Evolutionary conservation across 208 protist genomes (phyloP).

Genomic region (Trypanosoma mega): DNA sequence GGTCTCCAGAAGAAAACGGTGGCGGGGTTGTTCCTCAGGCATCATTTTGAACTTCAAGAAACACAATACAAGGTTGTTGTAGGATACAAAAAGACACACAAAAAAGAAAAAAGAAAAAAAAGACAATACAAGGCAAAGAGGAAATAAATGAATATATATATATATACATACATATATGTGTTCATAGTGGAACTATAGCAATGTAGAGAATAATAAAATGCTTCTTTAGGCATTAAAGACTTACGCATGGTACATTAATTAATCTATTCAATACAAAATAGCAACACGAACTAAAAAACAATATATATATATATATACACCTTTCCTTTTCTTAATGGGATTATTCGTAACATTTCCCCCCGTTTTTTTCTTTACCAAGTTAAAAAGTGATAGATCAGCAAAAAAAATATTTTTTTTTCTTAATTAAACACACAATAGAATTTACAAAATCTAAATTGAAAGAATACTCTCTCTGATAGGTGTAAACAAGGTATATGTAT

Average conservation of each 20-base stretch:
- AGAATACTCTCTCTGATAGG: too few species aligned
- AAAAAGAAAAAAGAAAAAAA: constrained; percentile 10
- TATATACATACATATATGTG: constrained; percentile 12
- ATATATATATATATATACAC: constrained; percentile 1
- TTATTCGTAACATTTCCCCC: constrained; percentile 4
- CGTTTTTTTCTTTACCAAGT: too few species aligned
- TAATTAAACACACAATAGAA: too few species aligned
- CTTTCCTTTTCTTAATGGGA: background rate
- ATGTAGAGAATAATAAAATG: too few species aligned
- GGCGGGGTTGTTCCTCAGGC: constrained; percentile 15
- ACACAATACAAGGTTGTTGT: background rate
- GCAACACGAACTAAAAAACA: background rate
- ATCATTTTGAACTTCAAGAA: constrained; percentile 3
- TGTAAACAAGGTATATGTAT: too few species aligned
- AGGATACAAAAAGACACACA: constrained; percentile 1
- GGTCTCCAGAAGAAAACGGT: constrained; percentile 62
- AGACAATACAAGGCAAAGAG: background rate
- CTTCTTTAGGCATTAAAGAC: too few species aligned
- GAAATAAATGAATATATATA: constrained; percentile 11
- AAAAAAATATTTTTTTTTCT: too few species aligned
- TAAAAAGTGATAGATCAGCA: too few species aligned
- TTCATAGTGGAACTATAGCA: background rate
- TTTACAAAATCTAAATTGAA: too few species aligned
- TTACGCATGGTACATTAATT: too few species aligned
- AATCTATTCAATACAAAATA: background rate